Evolutionary conservation across 2,329 filamentous ascomycete genomes (phyloP).

Genomic region (Thelonectria olida): DNA sequence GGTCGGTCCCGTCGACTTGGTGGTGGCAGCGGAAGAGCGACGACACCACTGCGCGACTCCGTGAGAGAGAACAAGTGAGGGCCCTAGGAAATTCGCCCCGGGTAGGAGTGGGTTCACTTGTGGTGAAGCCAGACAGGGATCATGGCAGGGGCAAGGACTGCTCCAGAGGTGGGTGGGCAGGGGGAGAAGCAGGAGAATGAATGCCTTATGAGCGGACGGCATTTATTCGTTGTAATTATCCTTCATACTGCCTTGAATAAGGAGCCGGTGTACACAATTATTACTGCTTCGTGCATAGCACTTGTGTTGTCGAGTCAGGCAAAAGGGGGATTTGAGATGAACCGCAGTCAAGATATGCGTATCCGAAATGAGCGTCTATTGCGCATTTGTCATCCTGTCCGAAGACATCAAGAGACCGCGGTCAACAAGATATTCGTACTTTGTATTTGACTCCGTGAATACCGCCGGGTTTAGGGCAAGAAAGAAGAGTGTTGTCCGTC

Average conservation of each 20-base stretch:
- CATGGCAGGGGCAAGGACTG: conserved; percentile 7
- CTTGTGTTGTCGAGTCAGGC: background rate
- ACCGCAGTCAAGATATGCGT: background rate
- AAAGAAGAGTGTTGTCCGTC: conserved; percentile 10
- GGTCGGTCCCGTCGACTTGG: conserved; percentile 5
- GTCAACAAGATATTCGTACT: too few relatives aligned
- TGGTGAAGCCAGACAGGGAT: conserved; percentile 15
- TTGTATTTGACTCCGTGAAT: background rate
- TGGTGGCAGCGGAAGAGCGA: background rate
- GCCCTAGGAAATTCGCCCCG: conserved; percentile 19
- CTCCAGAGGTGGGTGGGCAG: conserved; percentile 1
- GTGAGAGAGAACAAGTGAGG: background rate
- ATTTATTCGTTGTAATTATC: background rate
- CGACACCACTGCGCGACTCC: background rate
- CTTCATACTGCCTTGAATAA: too few relatives aligned
- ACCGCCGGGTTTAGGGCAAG: background rate
- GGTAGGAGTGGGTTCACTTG: conserved; percentile 18
- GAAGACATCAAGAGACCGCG: conserved; percentile 7
- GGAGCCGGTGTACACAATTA: background rate
- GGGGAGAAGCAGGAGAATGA: conserved; percentile 4
- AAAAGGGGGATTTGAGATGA: background rate
- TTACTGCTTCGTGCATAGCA: background rate
- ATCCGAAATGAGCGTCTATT: conserved; percentile 4
- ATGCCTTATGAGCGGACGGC: conserved; percentile 16
- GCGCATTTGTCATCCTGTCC: background rate